Percentiles rank a stretch among this genome's conserved stretches.
Conservation (phyloP, 331 rosid genomes). For the Ulmus americana region DNA sequence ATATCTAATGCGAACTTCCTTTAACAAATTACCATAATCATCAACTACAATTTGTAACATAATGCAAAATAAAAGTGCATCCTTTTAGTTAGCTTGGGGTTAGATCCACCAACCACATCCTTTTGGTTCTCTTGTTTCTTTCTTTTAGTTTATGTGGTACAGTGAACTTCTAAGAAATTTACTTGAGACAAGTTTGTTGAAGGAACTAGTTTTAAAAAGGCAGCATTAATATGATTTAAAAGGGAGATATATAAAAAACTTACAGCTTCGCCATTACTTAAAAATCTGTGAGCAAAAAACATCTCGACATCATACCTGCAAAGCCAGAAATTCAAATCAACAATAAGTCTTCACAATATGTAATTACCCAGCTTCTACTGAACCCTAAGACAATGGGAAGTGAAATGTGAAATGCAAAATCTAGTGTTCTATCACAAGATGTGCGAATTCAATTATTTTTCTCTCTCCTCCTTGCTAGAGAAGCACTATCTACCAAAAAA, state of each 20-base stretch:
- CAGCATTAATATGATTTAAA: not conserved
- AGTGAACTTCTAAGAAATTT: too few species aligned
- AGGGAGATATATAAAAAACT: conserved; percentile 29
- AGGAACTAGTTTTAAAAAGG: too few species aligned
- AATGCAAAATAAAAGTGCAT: not conserved
- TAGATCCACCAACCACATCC: too few species aligned
- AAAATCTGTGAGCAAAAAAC: conserved; percentile 60
- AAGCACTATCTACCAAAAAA: not conserved
- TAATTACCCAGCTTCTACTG: too few species aligned
- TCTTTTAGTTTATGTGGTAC: not conserved
- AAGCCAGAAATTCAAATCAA: conserved; percentile 5
- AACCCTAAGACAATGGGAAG: too few species aligned
- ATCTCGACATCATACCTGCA: conserved; percentile 83
- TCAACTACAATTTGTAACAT: conserved; percentile 8
- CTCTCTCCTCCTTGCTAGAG: not conserved
- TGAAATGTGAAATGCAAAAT: too few species aligned
- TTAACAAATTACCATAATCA: conserved; percentile 44
- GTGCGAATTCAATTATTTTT: not conserved
- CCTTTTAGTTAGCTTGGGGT: not conserved
- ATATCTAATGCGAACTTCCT: conserved; percentile 90
- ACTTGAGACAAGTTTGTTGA: too few species aligned
- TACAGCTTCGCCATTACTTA: conserved; percentile 71
- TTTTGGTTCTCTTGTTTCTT: not conserved
- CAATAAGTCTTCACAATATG: not conserved
- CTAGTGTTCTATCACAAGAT: too few species aligned